Evolutionary conservation across 73 alveolate genomes (phyloP), one percentile per base, ranked within the genome.

Genomic region (Symbiodinium natans): DNA sequence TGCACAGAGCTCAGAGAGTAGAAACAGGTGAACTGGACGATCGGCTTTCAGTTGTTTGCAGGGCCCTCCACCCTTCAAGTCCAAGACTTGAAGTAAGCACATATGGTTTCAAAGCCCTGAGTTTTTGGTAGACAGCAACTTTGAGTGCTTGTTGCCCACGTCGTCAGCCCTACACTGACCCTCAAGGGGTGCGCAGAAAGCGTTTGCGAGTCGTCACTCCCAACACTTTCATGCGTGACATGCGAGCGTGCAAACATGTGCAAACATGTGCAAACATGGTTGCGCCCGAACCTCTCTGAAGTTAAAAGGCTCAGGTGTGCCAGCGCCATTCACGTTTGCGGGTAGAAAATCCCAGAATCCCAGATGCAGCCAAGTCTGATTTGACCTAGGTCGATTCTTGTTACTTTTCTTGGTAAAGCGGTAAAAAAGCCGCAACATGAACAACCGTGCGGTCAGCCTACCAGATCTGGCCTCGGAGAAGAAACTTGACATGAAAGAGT

Each of bases 401-500:
- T n/a, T n/a, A n/a, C n/a, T n/a, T n/a, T n/a, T n/a, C n/a, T n/a
- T n/a, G n/a, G n/a, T n/a, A n/a, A n/a, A n/a, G n/a, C n/a, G n/a
- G n/a, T n/a, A n/a, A n/a, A n/a, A n/a, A n/a, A n/a, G n/a, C n/a
- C n/a, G n/a, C n/a, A n/a, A 87, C 86, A 90, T 90, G 97, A 90
- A 90, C 63, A 40, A 40, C 31, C 97, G 97, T 29, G 54, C 97
- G 56, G 41, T 90, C 9, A 90, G 97, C 46, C 88, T 90, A 2
- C 97, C 97, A 4, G 97, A 90, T 42, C 88, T 90, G 48, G 97
- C 97, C 6, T 84, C 97, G 40, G 97, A 90, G 88, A 90, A 41
- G 97, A 40, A 23, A 11, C 36, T 40, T 56, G 94, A 74, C 21
- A 54, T 75, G 48, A 46, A 6, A 46, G 6, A 46, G 59, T n/a